Evolutionary conservation across 2,329 filamentous ascomycete genomes (phyloP), one percentile per base, ranked within the genome.

Genomic region (Arthrocladium fulminans): DNA sequence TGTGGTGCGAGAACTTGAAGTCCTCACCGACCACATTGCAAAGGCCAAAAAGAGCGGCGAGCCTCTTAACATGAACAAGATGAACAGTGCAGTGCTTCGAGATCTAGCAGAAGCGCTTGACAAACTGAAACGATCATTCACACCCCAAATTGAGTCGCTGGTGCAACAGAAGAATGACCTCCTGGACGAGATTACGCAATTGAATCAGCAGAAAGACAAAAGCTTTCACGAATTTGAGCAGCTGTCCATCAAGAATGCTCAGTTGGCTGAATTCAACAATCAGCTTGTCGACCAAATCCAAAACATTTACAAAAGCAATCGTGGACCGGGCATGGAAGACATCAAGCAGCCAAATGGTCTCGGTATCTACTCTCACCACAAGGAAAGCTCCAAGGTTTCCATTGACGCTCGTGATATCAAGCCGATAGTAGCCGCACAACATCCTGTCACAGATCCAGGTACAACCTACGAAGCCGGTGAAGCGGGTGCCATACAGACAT

Each of bases 191-290:
- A 88, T 90, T 62, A 81, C 83, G 50, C 84, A 83, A 59, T 78
- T 94, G 20, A 80, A 86, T 32, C 83, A 85, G 45, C 85, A 92
- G 71, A 88, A 94, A 59, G 90, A 97, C 65, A 88, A 92, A 63
- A 89, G 88, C 12, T 83, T 96, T 59, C 81, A 94, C 60, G 92
- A 98, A 62, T 97, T 96, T 61, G 92, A 97, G 70, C 88, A 94
- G 61, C 73, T 98, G 38, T 94, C 88, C 9, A 84, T 83, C 49
- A 95, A 95, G 74, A 98, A 98, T 63, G 84, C 86, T 0, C 90
- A 97, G 68, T 76, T 98, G 51, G 84, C 87, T 23, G 88, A 96
- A 60, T 81, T 97, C 74, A 97, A 98, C 70, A 94, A 95, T 59
- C 87, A 95, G 62, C 74, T 98, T 48, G 89, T 94, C 3, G 86